Evolutionary conservation across 345 rosid species (phyloP).

Genomic region (Psidium friedrichsthalianum): DNA sequence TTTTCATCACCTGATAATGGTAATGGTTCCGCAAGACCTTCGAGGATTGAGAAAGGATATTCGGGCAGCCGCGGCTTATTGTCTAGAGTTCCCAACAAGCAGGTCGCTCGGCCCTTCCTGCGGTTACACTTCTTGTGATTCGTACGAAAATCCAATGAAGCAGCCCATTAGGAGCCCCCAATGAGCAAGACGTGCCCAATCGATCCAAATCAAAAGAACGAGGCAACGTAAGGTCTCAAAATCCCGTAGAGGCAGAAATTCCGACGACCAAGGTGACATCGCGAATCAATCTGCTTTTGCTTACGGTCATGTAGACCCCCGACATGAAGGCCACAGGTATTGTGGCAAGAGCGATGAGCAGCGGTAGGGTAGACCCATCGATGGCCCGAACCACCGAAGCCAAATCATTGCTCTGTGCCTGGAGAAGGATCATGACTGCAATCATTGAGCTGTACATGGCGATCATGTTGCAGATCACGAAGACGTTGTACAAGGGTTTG

Average conservation of each 20-base stretch:
- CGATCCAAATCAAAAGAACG: background rate
- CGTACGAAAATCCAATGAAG: too few species aligned
- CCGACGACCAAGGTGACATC: background rate
- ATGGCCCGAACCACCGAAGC: background rate
- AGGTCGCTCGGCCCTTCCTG: too few species aligned
- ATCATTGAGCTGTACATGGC: background rate
- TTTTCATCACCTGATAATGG: background rate
- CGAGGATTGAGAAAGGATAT: background rate
- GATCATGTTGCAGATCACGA: background rate
- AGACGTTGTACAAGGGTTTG: background rate
- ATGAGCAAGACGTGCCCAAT: too few species aligned
- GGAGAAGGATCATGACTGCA: background rate
- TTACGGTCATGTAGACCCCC: background rate
- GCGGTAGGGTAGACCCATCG: background rate
- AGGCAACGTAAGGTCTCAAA: background rate
- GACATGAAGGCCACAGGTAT: background rate
- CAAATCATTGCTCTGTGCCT: background rate
- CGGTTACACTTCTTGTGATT: too few species aligned
- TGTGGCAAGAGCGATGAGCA: background rate
- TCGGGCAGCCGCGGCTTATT: too few species aligned
- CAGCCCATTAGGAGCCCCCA: too few species aligned
- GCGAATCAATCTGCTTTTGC: background rate
- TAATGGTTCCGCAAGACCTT: too few species aligned
- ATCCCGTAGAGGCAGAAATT: background rate
- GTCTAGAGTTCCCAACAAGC: too few species aligned